Conservation (phyloP, 75 land plant species). For the Pseudotsuga menziesii region DNA sequence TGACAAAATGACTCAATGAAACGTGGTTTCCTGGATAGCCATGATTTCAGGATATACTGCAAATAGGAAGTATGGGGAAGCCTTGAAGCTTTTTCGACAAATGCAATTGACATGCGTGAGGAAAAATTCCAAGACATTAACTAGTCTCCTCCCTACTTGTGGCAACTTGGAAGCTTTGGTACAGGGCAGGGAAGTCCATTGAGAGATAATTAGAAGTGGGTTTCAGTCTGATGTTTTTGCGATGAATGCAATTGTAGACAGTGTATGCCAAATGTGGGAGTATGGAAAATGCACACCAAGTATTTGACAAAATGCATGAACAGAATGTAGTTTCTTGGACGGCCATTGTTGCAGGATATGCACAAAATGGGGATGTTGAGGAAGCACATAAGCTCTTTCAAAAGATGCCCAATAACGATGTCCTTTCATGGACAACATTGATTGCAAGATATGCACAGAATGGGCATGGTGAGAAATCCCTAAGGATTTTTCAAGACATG, state of each 20-base stretch:
- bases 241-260: slow-evolving; percentile 38
- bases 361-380: slow-evolving; percentile 43
- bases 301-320: background rate
- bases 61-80: slow-evolving; percentile 12
- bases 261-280: slow-evolving; percentile 33
- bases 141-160: slow-evolving; percentile 51
- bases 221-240: slow-evolving; percentile 31
- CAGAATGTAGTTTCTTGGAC: slow-evolving; percentile 52
- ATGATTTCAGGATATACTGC: slow-evolving; percentile 27
- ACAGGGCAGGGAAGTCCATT: slow-evolving; percentile 27
- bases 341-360: slow-evolving; percentile 47
- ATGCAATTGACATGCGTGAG: slow-evolving; percentile 28
- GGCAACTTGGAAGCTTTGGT: slow-evolving; percentile 25
- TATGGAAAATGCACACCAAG: slow-evolving; percentile 14
- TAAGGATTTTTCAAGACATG: slow-evolving; percentile 13
- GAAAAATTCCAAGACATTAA: slow-evolving; percentile 29
- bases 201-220: slow-evolving; percentile 18
- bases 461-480: slow-evolving; percentile 8
- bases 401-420: slow-evolving; percentile 9
- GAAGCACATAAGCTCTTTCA: slow-evolving; percentile 22
- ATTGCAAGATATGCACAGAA: slow-evolving; percentile 10
- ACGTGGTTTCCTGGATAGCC: slow-evolving; percentile 58
- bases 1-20: slow-evolving; percentile 28
- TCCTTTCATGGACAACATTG: slow-evolving; percentile 12
- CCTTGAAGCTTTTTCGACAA: slow-evolving; percentile 3